Conservation (phyloP, 2,329 filamentous ascomycete genomes). For the Phialemonium atrogriseum region DNA sequence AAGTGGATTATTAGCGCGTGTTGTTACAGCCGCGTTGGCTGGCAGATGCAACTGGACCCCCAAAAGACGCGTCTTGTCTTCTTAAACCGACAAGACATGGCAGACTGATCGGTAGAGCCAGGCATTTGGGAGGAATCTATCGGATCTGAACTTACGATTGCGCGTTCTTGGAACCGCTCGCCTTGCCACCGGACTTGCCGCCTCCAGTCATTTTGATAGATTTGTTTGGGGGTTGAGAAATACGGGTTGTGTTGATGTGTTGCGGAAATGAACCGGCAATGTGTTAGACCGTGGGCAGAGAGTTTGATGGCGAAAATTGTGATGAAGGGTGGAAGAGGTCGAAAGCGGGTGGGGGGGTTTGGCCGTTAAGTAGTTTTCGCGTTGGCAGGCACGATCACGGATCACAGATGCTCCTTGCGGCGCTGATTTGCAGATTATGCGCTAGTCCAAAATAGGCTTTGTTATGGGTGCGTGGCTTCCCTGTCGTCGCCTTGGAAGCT, state of each 20-base stretch:
- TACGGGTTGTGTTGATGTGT: conserved; percentile 16
- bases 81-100: no score
- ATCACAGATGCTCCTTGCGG: conserved; percentile 31
- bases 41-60: conserved; percentile 10
- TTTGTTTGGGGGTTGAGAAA: conserved; percentile 25
- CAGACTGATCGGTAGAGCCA: no score
- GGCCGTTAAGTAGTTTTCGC: conserved; percentile 50
- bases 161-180: conserved; percentile 96
- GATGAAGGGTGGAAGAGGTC: conserved; percentile 23
- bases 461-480: conserved; percentile 5
- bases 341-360: conserved; percentile 34
- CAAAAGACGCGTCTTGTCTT: conserved; percentile 3
- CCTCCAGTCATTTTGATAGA: conserved; percentile 96
- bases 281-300: conserved; percentile 19
- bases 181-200: conserved; percentile 99
- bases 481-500: conserved; percentile 2
- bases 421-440: conserved; percentile 14
- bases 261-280: conserved; percentile 18
- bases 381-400: conserved; percentile 35
- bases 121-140: no score
- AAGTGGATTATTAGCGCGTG: conserved; percentile 25
- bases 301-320: conserved; percentile 27
- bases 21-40: no score
- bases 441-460: conserved; percentile 22
- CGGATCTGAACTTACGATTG: conserved; percentile 99